Evolutionary conservation across 495 filamentous ascomycete species (phyloP).

Genomic region (Elasticomyces elasticus): DNA sequence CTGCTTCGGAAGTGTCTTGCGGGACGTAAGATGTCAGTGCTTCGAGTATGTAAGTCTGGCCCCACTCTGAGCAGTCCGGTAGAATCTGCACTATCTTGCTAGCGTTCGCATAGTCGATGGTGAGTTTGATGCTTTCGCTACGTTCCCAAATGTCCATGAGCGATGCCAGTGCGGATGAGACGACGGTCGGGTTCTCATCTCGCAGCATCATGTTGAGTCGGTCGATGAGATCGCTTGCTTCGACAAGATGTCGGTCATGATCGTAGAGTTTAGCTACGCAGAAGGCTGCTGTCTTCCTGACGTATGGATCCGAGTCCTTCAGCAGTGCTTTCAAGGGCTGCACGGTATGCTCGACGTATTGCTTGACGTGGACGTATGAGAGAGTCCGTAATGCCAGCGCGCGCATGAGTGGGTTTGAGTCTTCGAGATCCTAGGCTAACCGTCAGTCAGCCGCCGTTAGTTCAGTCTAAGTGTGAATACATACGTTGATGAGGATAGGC

Average conservation of each 20-base stretch:
- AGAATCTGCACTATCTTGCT: slow-evolving; percentile 96
- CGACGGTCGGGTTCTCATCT: slow-evolving; percentile 95
- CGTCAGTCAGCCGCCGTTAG: slow-evolving; percentile 3
- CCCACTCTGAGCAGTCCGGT: slow-evolving; percentile 97
- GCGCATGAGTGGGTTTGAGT: slow-evolving; percentile 83
- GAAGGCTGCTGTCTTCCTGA: slow-evolving; percentile 93
- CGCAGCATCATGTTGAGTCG: slow-evolving; percentile 78
- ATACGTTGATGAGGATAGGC: slow-evolving; percentile 71
- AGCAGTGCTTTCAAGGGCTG: slow-evolving; percentile 74
- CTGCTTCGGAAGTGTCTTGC: slow-evolving; percentile 77
- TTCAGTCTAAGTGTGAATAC: slow-evolving; percentile 16
- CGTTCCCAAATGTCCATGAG: slow-evolving; percentile 98
- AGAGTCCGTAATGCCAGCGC: slow-evolving; percentile 90
- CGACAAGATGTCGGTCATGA: slow-evolving; percentile 83
- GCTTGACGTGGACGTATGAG: slow-evolving; percentile 92
- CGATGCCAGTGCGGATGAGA: slow-evolving; percentile 82
- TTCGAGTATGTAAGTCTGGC: slow-evolving; percentile 97
- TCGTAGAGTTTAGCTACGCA: slow-evolving; percentile 97
- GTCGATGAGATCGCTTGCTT: slow-evolving; percentile 85
- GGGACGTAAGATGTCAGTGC: slow-evolving; percentile 97
- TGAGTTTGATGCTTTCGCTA: slow-evolving; percentile 93
- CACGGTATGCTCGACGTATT: slow-evolving; percentile 88
- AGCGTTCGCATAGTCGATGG: slow-evolving; percentile 93
- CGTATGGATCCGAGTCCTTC: slow-evolving; percentile 84
- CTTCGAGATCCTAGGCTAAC: slow-evolving; percentile 71